phyloP scores from a whole-genome alignment of 2,329 filamentous ascomycete genomes.

The Calonectria henricotiae region DNA sequence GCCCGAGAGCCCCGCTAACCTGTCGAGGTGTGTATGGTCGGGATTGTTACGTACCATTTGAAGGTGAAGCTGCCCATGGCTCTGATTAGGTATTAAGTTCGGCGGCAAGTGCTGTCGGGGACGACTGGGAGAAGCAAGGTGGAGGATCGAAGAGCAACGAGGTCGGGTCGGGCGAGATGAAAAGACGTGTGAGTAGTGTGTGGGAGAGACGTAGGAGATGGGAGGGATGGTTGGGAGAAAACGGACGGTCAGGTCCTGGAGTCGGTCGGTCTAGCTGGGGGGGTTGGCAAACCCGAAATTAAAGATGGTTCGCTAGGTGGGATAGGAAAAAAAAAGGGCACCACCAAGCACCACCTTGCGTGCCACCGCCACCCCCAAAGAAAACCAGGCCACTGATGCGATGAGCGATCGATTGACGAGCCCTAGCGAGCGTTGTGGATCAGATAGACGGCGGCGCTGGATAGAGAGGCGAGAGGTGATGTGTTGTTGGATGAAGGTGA shows the following conservation, averaged over 20 bases:
- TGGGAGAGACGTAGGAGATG: conserved; percentile 43
- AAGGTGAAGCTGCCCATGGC: conserved; percentile 80
- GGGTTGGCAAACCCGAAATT: conserved; percentile 49
- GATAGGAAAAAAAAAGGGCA: conserved; percentile 43
- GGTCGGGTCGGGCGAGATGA: conserved; percentile 29
- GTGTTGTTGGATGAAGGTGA: neutral
- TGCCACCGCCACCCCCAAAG: conserved; percentile 18
- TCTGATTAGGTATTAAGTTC: conserved; percentile 47
- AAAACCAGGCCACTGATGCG: conserved; percentile 25
- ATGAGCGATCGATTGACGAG: conserved; percentile 22
- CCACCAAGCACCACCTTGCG: conserved; percentile 38
- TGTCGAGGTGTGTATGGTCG: conserved; percentile 30
- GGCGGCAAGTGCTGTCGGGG: conserved; percentile 38
- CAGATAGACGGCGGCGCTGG: neutral
- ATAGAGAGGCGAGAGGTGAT: neutral
- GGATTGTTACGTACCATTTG: conserved; percentile 73
- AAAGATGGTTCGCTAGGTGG: conserved; percentile 49
- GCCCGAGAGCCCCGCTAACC: conserved; percentile 22
- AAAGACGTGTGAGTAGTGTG: conserved; percentile 44
- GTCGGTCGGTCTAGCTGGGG: conserved; percentile 49
- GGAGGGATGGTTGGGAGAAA: conserved; percentile 49
- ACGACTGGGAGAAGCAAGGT: conserved; percentile 38
- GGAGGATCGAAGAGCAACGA: conserved; percentile 32
- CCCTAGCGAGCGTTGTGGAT: neutral
- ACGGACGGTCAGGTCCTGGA: conserved; percentile 48